Evolutionary conservation across 75 land plant species (phyloP).

Genomic region (Selaginella tamariscina): DNA sequence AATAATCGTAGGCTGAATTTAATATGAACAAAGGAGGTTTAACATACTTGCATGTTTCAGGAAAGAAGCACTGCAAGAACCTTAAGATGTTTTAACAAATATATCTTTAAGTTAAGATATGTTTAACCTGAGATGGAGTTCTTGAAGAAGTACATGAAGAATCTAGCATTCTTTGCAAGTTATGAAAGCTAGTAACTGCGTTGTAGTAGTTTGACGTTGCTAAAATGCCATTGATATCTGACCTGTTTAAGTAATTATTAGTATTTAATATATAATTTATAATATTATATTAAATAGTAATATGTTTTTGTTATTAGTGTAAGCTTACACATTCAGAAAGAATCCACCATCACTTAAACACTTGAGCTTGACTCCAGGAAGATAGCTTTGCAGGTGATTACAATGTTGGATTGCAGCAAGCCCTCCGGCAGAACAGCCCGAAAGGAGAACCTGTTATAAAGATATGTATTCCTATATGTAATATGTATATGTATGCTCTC

Average conservation of each 20-base stretch:
- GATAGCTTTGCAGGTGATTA: not conserved
- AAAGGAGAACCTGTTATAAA: not conserved
- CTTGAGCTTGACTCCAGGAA: not conserved
- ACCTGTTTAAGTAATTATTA: too few relatives aligned
- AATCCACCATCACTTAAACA: not conserved
- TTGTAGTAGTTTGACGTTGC: too few relatives aligned
- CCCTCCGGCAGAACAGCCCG: not conserved
- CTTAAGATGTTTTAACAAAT: not conserved
- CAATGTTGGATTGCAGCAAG: not conserved
- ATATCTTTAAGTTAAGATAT: not conserved
- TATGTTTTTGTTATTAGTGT: too few relatives aligned
- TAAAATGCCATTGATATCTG: too few relatives aligned
- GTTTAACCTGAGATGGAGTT: not conserved
- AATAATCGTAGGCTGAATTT: not conserved
- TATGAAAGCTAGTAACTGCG: too few relatives aligned
- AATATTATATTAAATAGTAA: too few relatives aligned
- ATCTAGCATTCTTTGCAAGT: not conserved
- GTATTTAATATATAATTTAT: too few relatives aligned
- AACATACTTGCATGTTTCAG: not conserved
- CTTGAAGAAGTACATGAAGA: not conserved
- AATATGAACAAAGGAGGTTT: not conserved
- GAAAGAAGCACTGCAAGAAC: not conserved
- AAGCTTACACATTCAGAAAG: not conserved
- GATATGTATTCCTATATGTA: not conserved
- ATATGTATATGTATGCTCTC: not conserved